phyloP scores from a whole-genome alignment of 2,329 filamentous ascomycete species.

The Aspergillus versicolor region DNA sequence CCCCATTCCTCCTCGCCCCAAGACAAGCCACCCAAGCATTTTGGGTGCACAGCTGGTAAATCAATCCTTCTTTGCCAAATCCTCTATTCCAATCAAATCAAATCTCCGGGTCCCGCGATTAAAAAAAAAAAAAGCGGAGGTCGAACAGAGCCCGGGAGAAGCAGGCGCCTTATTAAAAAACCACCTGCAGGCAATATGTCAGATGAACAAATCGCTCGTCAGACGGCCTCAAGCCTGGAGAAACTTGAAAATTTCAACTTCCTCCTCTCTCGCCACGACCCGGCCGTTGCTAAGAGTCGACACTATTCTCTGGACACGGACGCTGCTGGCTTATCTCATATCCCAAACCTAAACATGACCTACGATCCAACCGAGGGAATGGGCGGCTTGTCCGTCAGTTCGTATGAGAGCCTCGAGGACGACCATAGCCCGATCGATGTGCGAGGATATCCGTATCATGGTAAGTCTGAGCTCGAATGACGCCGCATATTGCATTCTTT shows the following conservation, averaged over 20 bases:
- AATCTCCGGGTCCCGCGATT: slow-evolving; percentile 1
- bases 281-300: slow-evolving; percentile 29
- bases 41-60: slow-evolving; percentile 9
- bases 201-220: slow-evolving; percentile 31
- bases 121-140: slow-evolving; percentile 9
- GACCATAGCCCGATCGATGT: slow-evolving; percentile 40
- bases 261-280: slow-evolving; percentile 34
- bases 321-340: slow-evolving; percentile 29
- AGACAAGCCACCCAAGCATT: slow-evolving; percentile 17
- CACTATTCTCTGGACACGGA: slow-evolving; percentile 42
- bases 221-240: slow-evolving; percentile 29
- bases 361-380: slow-evolving; percentile 43
- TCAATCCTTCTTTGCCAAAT: slow-evolving; percentile 8
- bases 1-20: slow-evolving; percentile 15
- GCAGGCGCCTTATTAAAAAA: slow-evolving; percentile 15
- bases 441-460: slow-evolving; percentile 40
- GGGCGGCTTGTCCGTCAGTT: slow-evolving; percentile 42
- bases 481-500: slow-evolving; percentile 32
- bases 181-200: slow-evolving; percentile 29
- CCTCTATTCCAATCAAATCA: slow-evolving; percentile 15
- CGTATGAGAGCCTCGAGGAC: slow-evolving; percentile 43
- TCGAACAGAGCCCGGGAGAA: slow-evolving; percentile 10
- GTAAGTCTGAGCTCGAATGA: slow-evolving; percentile 33
- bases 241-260: slow-evolving; percentile 40
- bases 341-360: slow-evolving; percentile 36